phyloP scores from a whole-genome alignment of 345 rosid genomes.

The Heritiera littoralis region DNA sequence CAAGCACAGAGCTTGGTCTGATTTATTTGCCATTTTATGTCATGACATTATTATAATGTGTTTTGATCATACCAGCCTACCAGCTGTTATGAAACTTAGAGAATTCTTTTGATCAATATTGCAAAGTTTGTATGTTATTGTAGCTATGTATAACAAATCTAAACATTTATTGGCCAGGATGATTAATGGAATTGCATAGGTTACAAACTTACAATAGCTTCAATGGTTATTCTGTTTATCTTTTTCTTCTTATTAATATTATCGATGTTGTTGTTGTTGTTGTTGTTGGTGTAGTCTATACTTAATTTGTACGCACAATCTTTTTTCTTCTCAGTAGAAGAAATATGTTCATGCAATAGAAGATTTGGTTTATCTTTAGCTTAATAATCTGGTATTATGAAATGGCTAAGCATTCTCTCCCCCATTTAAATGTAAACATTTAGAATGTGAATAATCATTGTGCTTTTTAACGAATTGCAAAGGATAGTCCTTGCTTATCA shows the following conservation, averaged over 20 bases:
- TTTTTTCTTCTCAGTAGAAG: not conserved
- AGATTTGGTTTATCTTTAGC: not conserved
- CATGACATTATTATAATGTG: not conserved
- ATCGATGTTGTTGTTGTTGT: not conserved
- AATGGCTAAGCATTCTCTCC: not conserved
- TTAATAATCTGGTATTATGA: not conserved
- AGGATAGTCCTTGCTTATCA: constrained; percentile 42
- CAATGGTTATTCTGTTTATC: not conserved
- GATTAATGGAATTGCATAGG: not conserved
- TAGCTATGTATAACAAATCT: not conserved
- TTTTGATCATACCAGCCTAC: not conserved
- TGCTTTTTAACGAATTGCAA: constrained; percentile 34
- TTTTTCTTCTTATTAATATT: not conserved
- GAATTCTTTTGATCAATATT: not conserved
- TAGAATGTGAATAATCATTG: not conserved
- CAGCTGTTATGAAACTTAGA: not conserved
- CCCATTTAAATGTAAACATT: not conserved
- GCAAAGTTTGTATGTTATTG: not conserved
- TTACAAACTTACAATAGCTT: not conserved
- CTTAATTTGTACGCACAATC: too few relatives aligned
- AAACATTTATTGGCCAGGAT: not conserved
- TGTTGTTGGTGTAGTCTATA: not conserved
- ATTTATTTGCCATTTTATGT: not conserved
- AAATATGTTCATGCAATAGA: not conserved
- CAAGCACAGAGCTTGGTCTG: not conserved